phyloP scores from a whole-genome alignment of 78 protist genomes.

The Diacronema lutheri region DNA sequence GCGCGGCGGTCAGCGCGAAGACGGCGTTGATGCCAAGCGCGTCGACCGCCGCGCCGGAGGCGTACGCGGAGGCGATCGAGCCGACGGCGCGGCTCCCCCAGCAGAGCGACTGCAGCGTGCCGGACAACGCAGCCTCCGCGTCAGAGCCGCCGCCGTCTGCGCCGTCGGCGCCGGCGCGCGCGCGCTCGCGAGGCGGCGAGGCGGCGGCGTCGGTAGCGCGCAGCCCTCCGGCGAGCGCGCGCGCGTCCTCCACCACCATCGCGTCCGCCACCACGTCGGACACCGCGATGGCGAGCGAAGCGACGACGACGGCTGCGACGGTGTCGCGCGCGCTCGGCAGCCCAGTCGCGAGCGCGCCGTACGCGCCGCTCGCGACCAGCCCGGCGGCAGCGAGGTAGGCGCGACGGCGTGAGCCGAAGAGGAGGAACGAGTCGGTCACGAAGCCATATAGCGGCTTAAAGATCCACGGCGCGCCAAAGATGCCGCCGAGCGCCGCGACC shows the following conservation, averaged over 20 bases:
- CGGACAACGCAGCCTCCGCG: not conserved
- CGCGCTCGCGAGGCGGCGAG: no score
- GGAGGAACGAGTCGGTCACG: not conserved
- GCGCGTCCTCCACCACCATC: conserved; percentile 14
- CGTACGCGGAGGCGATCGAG: not conserved
- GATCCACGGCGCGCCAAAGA: not conserved
- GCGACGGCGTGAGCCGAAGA: not conserved
- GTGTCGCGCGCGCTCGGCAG: not conserved
- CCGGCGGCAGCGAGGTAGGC: not conserved
- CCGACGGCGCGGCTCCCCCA: not conserved
- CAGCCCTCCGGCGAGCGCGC: not conserved
- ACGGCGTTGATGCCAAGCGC: not conserved
- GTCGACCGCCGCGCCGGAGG: not conserved
- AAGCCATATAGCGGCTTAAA: conserved; percentile 20
- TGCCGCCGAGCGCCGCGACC: not conserved
- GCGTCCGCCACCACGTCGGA: conserved; percentile 22
- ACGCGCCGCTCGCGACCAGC: not conserved
- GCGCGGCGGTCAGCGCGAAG: not conserved
- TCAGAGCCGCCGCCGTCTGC: not conserved
- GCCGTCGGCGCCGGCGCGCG: no score
- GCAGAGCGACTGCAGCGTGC: conserved; percentile 28
- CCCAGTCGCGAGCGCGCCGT: not conserved
- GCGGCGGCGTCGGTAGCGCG: no score
- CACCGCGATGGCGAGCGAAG: not conserved
- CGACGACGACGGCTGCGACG: not conserved